Percentiles rank a stretch among this genome's conserved stretches.
Conservation (phyloP, 2,329 filamentous ascomycete species). For the Onygena corvina region DNA sequence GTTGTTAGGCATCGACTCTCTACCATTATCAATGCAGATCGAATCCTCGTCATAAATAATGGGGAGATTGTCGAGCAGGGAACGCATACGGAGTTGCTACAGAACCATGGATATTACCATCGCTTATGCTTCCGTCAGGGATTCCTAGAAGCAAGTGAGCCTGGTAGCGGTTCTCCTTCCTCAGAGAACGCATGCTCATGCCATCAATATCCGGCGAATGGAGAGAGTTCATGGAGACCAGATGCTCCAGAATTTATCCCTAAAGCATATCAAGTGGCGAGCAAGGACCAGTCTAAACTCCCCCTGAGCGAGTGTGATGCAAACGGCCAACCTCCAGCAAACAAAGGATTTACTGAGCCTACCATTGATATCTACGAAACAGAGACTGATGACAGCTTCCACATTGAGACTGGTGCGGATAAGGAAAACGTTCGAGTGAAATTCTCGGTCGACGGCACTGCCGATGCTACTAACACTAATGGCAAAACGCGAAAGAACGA, state of each 20-base stretch:
- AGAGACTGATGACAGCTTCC: conserved; percentile 13
- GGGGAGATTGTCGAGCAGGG: conserved; percentile 54
- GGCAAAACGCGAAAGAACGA: not conserved
- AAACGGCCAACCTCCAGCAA: not conserved
- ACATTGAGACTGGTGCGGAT: conserved; percentile 10
- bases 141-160: conserved; percentile 27
- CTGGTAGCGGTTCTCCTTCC: not conserved
- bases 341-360: conserved; percentile 1
- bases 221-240: conserved; percentile 22
- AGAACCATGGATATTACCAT: conserved; percentile 49
- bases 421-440: conserved; percentile 1
- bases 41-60: conserved; percentile 53
- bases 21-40: conserved; percentile 56
- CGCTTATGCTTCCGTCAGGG: conserved; percentile 40
- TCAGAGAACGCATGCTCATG: not conserved
- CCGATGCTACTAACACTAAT: not conserved
- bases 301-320: conserved; percentile 8
- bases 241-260: conserved; percentile 35
- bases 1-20: conserved; percentile 50
- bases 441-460: not conserved
- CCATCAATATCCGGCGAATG: conserved; percentile 1
- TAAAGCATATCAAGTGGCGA: conserved; percentile 9
- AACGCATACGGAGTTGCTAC: conserved; percentile 47
- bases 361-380: conserved; percentile 12
- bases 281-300: not conserved